Percentiles rank a stretch among this genome's conserved stretches.
Conservation (phyloP, 2,329 filamentous ascomycete species). For the Fusarium albidum region DNA sequence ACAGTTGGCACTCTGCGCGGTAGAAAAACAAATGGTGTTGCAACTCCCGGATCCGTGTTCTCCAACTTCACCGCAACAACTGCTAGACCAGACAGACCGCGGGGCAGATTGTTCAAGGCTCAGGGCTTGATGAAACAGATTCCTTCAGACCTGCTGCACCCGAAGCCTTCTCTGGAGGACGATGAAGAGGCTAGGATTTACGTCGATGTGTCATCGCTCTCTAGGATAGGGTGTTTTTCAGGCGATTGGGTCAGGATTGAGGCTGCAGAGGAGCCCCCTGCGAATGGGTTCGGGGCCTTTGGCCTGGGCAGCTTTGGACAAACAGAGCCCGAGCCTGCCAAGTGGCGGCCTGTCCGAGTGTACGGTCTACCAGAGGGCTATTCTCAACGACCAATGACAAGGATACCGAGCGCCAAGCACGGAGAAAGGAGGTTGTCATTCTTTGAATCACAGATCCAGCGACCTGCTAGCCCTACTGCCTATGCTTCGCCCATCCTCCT, state of each 20-base stretch:
- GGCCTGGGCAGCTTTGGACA: conserved; percentile 69
- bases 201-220: conserved; percentile 85
- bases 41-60: conserved; percentile 87
- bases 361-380: conserved; percentile 87
- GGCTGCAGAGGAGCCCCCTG: conserved; percentile 75
- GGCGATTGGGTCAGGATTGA: conserved; percentile 96
- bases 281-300: conserved; percentile 71
- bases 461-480: conserved; percentile 64
- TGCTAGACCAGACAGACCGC: conserved; percentile 74
- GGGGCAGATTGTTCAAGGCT: conserved; percentile 83
- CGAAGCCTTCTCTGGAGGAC: conserved; percentile 77
- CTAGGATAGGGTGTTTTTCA: conserved; percentile 94
- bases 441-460: conserved; percentile 73
- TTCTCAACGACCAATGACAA: conserved; percentile 66
- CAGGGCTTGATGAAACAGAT: conserved; percentile 78
- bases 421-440: conserved; percentile 65
- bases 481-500: conserved; percentile 89
- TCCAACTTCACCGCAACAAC: conserved; percentile 89
- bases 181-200: conserved; percentile 92
- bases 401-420: conserved; percentile 64
- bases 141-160: conserved; percentile 81
- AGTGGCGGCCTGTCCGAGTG: conserved; percentile 86
- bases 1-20: conserved; percentile 69
- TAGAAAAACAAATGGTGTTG: conserved; percentile 72
- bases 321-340: conserved; percentile 63